Conservation (phyloP, 2,329 filamentous ascomycete species). For the Exserohilum rostratum region DNA sequence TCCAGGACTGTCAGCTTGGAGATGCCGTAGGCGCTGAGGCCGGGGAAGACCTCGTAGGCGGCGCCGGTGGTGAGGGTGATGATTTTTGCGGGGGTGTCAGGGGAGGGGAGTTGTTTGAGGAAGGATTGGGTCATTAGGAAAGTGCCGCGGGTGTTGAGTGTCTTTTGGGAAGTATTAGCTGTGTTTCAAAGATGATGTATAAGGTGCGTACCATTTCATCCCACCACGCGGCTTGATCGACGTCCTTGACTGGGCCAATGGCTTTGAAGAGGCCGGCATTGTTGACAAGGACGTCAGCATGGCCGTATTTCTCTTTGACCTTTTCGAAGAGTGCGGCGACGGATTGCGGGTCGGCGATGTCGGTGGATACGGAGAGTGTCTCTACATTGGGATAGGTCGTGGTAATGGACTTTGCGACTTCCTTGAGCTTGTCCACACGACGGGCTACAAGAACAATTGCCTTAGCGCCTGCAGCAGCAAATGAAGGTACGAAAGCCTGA, state of each 20-base stretch:
- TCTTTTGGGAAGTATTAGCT: constrained; percentile 20
- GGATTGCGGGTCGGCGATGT: constrained; percentile 34
- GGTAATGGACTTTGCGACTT: constrained; percentile 31
- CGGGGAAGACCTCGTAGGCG: constrained; percentile 20
- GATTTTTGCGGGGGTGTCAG: constrained; percentile 30
- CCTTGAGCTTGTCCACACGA: constrained; percentile 32
- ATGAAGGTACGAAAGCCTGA: constrained; percentile 43
- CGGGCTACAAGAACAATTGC: constrained; percentile 46
- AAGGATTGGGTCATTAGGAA: constrained; percentile 44
- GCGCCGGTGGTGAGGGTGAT: constrained; percentile 24
- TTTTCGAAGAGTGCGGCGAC: constrained; percentile 30
- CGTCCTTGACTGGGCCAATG: constrained; percentile 20
- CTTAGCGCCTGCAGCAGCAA: constrained; percentile 45
- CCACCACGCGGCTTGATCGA: constrained; percentile 30
- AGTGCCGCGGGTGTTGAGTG: constrained; percentile 44
- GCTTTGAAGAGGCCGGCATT: constrained; percentile 24
- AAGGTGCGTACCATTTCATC: constrained; percentile 21
- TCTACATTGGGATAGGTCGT: constrained; percentile 38
- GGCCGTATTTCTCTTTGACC: constrained; percentile 26
- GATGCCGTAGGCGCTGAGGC: constrained; percentile 22
- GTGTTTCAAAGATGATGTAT: neutral
- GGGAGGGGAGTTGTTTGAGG: constrained; percentile 27
- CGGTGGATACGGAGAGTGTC: constrained; percentile 37
- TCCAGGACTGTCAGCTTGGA: constrained; percentile 26
- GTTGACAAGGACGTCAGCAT: constrained; percentile 27